Evolutionary conservation across 1,284 basidiomycete species (phyloP).

Genomic region (Athelia sp.): DNA sequence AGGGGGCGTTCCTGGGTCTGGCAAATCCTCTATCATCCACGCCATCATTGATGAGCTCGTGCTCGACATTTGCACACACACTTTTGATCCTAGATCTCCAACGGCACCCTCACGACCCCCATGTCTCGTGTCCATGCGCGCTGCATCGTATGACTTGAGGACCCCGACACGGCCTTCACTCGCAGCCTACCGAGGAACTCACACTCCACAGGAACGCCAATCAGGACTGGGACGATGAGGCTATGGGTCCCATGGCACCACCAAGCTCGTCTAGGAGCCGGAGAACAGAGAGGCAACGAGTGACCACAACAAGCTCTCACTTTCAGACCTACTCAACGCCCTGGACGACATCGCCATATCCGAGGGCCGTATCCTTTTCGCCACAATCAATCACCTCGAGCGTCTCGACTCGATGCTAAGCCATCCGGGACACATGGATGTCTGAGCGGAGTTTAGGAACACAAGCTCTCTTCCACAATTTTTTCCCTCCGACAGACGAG

Average conservation of each 20-base stretch:
- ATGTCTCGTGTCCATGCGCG: constrained; percentile 78
- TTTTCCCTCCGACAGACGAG: constrained; percentile 73
- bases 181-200: constrained; percentile 61
- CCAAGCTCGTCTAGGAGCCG: constrained; percentile 28
- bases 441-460: constrained; percentile 85
- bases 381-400: constrained; percentile 83
- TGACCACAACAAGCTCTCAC: constrained; percentile 74
- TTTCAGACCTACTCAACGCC: constrained; percentile 79
- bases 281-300: constrained; percentile 56
- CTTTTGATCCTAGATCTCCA: constrained; percentile 74
- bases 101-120: constrained; percentile 68
- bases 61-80: constrained; percentile 79
- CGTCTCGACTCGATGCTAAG: constrained; percentile 78
- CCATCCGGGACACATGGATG: constrained; percentile 82
- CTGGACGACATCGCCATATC: constrained; percentile 83
- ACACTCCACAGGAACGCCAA: constrained; percentile 37
- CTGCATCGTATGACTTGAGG: constrained; percentile 82
- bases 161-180: constrained; percentile 79
- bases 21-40: constrained; percentile 79
- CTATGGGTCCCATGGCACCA: constrained; percentile 25
- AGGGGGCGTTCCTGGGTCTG: constrained; percentile 80
- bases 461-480: constrained; percentile 81
- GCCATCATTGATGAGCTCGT: constrained; percentile 78
- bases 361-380: constrained; percentile 79
- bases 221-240: constrained; percentile 28